Conservation (phyloP, 257 asterid species). For the Solanum okadae region DNA sequence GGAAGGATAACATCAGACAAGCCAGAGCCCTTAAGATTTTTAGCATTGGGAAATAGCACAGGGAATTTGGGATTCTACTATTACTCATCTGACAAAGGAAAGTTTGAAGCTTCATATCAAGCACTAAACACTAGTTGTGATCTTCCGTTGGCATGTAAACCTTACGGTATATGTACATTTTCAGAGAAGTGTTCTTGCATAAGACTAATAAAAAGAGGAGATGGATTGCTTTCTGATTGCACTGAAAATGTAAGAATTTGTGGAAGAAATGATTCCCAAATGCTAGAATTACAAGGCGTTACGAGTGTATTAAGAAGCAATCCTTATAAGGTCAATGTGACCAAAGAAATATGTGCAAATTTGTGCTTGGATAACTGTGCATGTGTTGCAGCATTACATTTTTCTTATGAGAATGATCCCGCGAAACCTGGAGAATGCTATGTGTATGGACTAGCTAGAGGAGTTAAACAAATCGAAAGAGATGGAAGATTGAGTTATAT, state of each 20-base stretch:
- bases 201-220: conserved; percentile 18
- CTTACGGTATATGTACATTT: conserved; percentile 51
- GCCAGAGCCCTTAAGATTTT: conserved; percentile 39
- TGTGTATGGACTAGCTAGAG: conserved; percentile 45
- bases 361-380: conserved; percentile 49
- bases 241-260: conserved; percentile 21
- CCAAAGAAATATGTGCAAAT: conserved; percentile 38
- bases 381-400: conserved; percentile 57
- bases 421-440: conserved; percentile 21
- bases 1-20: conserved; percentile 29
- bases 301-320: conserved; percentile 47
- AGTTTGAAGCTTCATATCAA: conserved; percentile 50
- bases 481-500: conserved; percentile 26
- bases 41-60: conserved; percentile 40
- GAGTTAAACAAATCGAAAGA: conserved; percentile 45
- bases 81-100: conserved; percentile 32
- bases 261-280: conserved; percentile 26
- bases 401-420: background rate
- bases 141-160: conserved; percentile 63
- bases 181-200: conserved; percentile 69
- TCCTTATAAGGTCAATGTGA: conserved; percentile 11
- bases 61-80: conserved; percentile 61
- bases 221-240: conserved; percentile 21
- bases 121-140: conserved; percentile 57
- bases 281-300: conserved; percentile 59